Evolutionary conservation across 306 rosid species (phyloP).

Genomic region (Lupinus albus): DNA sequence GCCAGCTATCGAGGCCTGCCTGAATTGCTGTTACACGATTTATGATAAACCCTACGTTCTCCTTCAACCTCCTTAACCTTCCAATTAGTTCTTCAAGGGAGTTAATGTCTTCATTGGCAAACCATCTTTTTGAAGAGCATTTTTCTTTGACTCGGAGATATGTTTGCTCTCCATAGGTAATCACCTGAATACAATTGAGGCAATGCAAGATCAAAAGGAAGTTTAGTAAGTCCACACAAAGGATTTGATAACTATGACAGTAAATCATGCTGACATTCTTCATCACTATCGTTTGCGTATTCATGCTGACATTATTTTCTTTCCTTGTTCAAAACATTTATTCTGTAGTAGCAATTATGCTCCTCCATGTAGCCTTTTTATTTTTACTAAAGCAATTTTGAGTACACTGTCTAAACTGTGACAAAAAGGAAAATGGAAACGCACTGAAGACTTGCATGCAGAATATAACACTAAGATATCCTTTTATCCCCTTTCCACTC

Average conservation of each 20-base stretch:
- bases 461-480: neutral
- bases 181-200: constrained; percentile 57
- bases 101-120: constrained; percentile 63
- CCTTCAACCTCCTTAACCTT: constrained; percentile 80
- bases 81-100: constrained; percentile 88
- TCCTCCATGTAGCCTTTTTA: neutral
- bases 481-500: neutral
- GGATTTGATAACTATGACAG: constrained; percentile 18
- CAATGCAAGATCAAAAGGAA: constrained; percentile 35
- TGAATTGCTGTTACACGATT: constrained; percentile 89
- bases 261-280: constrained; percentile 21
- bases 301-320: neutral
- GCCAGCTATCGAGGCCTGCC: constrained; percentile 96
- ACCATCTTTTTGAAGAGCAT: constrained; percentile 80
- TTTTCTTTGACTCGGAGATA: constrained; percentile 90
- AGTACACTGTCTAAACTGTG: constrained; percentile 1
- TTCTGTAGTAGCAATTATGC: constrained; percentile 6
- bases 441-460: neutral
- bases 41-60: constrained; percentile 88
- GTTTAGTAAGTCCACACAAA: constrained; percentile 31
- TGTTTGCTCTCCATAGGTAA: constrained; percentile 91
- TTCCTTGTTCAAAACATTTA: constrained; percentile 17
- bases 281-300: neutral
- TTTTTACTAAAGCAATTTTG: constrained; percentile 26
- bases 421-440: constrained; percentile 6